A percentile compares a stretch with the other conserved stretches of the same genome.
These are phyloP conservation scores for Glarea lozoyensis DNA, from an alignment of 495 filamentous ascomycete genomes.

Conservation along the genomic window DNA sequence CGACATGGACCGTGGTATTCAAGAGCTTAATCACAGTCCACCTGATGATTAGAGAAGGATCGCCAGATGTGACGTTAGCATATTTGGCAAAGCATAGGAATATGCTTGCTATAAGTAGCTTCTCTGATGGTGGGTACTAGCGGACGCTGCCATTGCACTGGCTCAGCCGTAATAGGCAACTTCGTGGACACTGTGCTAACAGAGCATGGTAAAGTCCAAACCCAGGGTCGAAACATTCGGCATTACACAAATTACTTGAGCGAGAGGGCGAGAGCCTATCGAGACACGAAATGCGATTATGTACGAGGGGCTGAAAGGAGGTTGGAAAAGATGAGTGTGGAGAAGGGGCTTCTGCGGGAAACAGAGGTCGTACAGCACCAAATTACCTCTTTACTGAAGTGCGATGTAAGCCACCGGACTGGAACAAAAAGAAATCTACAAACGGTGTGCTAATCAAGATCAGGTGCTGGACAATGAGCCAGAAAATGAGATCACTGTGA, in stretches of 20 bases:
- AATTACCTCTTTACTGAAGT: slow-evolving; percentile 76
- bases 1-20: slow-evolving; percentile 95
- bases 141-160: slow-evolving; percentile 2
- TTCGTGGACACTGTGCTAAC: slow-evolving; percentile 19
- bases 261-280: slow-evolving; percentile 71
- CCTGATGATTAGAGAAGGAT: slow-evolving; percentile 94
- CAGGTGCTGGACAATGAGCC: slow-evolving; percentile 80
- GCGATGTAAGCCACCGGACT: slow-evolving; percentile 55
- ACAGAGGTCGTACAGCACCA: slow-evolving; percentile 88
- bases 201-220: slow-evolving; percentile 58
- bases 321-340: slow-evolving; percentile 77
- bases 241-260: slow-evolving; percentile 84
- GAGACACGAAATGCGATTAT: slow-evolving; percentile 80
- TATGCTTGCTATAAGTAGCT: slow-evolving; percentile 78
- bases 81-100: slow-evolving; percentile 79
- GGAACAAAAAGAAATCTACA: neutral
- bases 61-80: slow-evolving; percentile 76
- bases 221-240: slow-evolving; percentile 89
- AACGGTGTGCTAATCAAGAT: slow-evolving; percentile 16
- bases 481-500: slow-evolving; percentile 95
- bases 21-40: slow-evolving; percentile 93
- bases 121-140: slow-evolving; percentile 72
- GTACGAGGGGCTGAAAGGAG: slow-evolving; percentile 75
- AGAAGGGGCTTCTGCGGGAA: slow-evolving; percentile 88
- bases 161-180: slow-evolving; percentile 10